Percentiles rank a stretch among this genome's conserved stretches.
Conservation (phyloP, 495 filamentous ascomycete genomes). For the Lophiotrema nucula region DNA sequence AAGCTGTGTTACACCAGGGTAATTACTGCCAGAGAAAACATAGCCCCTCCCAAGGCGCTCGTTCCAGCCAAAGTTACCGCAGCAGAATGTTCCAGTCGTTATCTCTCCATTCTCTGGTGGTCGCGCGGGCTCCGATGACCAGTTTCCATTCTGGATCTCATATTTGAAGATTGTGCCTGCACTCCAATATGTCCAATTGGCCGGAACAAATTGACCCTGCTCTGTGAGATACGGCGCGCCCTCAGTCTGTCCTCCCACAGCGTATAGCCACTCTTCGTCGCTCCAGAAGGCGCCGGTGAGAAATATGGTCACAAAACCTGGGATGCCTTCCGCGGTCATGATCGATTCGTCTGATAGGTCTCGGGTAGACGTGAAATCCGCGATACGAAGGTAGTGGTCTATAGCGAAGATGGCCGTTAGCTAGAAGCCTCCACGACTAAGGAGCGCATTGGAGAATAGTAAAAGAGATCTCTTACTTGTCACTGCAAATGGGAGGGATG, state of each 20-base stretch:
- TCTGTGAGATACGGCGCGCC: neutral
- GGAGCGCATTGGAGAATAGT: too few species aligned
- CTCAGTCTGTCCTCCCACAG: neutral
- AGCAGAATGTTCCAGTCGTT: neutral
- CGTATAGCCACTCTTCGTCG: neutral
- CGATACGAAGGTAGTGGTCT: conserved; percentile 17
- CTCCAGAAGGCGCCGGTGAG: conserved; percentile 7
- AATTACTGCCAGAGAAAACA: conserved; percentile 1
- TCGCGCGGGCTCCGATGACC: neutral
- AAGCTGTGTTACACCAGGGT: neutral
- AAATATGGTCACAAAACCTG: conserved; percentile 4
- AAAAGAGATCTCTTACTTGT: too few species aligned
- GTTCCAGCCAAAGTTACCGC: conserved; percentile 2
- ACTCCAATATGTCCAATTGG: too few species aligned
- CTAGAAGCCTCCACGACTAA: neutral
- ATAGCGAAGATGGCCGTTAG: neutral
- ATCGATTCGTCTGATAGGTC: conserved; percentile 1
- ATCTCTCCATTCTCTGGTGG: neutral
- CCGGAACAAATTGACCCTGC: neutral
- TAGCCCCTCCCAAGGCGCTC: neutral
- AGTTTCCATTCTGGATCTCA: conserved; percentile 1
- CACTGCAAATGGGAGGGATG: too few species aligned
- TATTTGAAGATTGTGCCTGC: conserved; percentile 2
- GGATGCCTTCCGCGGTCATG: conserved; percentile 4
- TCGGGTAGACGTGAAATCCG: conserved; percentile 4